Base-by-base conservation (phyloP, 495 filamentous ascomycete genomes). In the Viridothelium virens region DNA sequence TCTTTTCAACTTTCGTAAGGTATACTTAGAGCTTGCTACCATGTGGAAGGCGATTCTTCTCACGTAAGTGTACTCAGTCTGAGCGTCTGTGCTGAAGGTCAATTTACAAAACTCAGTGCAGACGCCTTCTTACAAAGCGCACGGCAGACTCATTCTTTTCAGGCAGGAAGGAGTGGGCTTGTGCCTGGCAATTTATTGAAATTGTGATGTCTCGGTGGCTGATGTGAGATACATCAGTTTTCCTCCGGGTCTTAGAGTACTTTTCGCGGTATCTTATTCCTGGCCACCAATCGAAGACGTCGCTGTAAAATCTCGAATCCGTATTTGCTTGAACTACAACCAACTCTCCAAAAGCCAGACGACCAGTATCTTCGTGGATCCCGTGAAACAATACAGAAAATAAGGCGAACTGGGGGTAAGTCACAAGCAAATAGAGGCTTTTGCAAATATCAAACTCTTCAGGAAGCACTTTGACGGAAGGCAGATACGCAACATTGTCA, bases 181-280 rank as follows among this genome's bases (percentile, higher is more conserved):
- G 69, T 71, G 36, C 69, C 69, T 10, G 66, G 69, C 69, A 65
- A 39, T 0, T 59, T 36, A 1, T 36, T 18, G 10, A 36, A 34
- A 14, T 2, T 36, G 31, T 14, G 36, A 14, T 2, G 5, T 1
- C 1, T 59, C 25, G 36, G 0, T 59, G 2, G 48, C 31, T 59
- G n/a, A 59, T 36, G n/a, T 34, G 10, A 3, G 1, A 33, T 59
- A 59, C 31, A 53, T 2, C 14, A 59, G 53, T 59, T 31, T 66
- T 59, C 2, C 53, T 86, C 1, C 75, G 85, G 2, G 75, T 78
- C 0, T 72, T 86, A 0, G 85, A 86, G 53, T 86, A 83, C 68
- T 87, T 87, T 85, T 62, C 63, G 74, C 0, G 83, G 83, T 2
- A 81, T 85, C 31, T 73, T 85, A 0, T 82, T 85, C 66, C 72